These are phyloP conservation scores for Ustulina deusta DNA, from an alignment of 2,329 filamentous ascomycete genomes.

Conservation along the genomic window DNA sequence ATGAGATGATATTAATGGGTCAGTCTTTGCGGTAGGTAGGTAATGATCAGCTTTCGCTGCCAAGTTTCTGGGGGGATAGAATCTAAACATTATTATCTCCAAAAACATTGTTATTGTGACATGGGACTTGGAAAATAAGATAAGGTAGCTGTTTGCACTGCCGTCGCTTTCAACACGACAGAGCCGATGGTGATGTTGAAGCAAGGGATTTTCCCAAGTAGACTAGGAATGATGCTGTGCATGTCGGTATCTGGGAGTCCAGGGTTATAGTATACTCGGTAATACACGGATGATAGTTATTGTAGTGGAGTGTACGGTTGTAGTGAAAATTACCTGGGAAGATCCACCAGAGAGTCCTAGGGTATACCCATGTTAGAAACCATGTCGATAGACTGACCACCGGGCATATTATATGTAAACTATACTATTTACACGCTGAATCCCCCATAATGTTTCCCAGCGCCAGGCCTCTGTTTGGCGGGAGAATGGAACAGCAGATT, in stretches of 20 bases:
- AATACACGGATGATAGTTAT: no score
- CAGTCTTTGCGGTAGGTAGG: not conserved
- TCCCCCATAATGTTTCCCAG: not conserved
- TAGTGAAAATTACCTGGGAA: no score
- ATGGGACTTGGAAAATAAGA: not conserved
- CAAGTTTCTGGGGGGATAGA: not conserved
- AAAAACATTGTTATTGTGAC: not conserved
- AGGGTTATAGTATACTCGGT: no score
- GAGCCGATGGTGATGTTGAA: not conserved
- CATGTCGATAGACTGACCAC: no score
- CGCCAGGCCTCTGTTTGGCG: not conserved
- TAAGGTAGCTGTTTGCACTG: not conserved
- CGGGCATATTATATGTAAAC: not conserved
- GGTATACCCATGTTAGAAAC: no score
- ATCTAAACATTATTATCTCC: not conserved
- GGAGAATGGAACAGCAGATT: not conserved
- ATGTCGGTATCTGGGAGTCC: not conserved
- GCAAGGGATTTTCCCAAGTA: not conserved
- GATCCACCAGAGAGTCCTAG: no score
- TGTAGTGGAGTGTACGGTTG: no score
- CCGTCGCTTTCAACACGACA: not conserved
- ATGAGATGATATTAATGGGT: not conserved
- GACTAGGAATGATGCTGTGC: not conserved
- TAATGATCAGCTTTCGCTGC: not conserved
- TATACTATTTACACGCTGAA: not conserved